A percentile compares a stretch with the other conserved stretches of the same genome.
These are phyloP conservation scores for Colletotrichum sp. DNA, from an alignment of 2,329 filamentous ascomycete genomes.

Conservation along the genomic window DNA sequence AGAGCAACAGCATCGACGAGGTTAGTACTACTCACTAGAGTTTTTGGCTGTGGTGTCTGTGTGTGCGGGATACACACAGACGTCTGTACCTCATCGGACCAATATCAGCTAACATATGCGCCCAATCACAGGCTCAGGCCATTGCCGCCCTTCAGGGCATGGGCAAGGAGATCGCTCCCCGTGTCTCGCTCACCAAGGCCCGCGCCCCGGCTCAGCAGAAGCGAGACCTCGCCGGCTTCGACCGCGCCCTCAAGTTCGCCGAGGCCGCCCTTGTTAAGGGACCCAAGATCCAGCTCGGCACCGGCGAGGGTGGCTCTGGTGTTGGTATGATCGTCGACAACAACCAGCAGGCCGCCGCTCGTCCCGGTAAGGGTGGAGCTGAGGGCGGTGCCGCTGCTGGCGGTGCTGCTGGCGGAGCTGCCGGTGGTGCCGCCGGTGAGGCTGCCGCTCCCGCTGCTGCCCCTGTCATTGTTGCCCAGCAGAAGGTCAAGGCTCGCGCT, in stretches of 20 bases:
- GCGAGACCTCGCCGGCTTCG: conserved; percentile 44
- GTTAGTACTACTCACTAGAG: conserved; percentile 10
- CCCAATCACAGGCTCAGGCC: conserved; percentile 36
- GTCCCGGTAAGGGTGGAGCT: neutral
- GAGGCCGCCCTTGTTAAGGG: conserved; percentile 42
- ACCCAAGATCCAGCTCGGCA: conserved; percentile 44
- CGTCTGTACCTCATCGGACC: neutral
- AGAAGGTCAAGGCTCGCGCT: conserved; percentile 16
- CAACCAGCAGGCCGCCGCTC: conserved; percentile 31
- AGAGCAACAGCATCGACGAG: conserved; percentile 10
- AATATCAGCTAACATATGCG: neutral
- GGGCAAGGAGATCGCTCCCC: conserved; percentile 54
- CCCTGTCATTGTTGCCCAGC: conserved; percentile 6
- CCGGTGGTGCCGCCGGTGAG: neutral
- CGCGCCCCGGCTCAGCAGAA: conserved; percentile 30
- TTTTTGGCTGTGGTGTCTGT: conserved; percentile 33
- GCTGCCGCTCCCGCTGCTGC: neutral
- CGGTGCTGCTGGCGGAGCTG: conserved; percentile 25
- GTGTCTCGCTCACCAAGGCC: conserved; percentile 27
- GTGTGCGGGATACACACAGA: conserved; percentile 33
- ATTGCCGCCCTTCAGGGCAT: conserved; percentile 51
- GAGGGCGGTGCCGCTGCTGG: conserved; percentile 1
- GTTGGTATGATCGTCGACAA: conserved; percentile 45
- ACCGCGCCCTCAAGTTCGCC: conserved; percentile 43
- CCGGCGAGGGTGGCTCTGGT: conserved; percentile 24